Evolutionary conservation across 2,329 filamentous ascomycete genomes (phyloP), one percentile per base, ranked within the genome.

Genomic region (Acrocalymma vagum): DNA sequence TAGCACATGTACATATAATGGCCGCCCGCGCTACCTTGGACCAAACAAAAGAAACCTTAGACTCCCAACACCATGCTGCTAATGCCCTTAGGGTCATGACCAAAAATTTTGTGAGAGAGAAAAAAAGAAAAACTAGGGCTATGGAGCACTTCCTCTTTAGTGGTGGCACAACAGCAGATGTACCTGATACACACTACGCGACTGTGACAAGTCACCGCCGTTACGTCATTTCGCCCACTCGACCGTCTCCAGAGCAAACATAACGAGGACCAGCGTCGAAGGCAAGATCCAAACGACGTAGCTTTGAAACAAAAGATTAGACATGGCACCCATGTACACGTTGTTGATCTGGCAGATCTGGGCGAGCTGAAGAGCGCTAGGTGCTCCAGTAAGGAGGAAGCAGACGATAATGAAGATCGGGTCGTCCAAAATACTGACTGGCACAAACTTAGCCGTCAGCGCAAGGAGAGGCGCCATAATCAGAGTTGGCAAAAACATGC

Each of bases 261-360:
- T 87, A 38, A 99, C 94, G 28, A 97, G 80, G 23, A 95, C 65
- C 27, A 99, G 80, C 2, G 94, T 99, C 25, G 90, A 96, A 2
- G 94, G 94, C 34, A 99, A 80, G 56, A 99, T 97, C 90, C 91
- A 96, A 51, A 96, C 86, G 45, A 99, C 90, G 65, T 95, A 95
- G 73, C 93, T 96, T 76, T 96, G 93, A 77, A 97, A 96, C 34
- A 97, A 74, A 41, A 99, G 80, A 68, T 84, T 88, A 48, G 89
- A 88, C 92, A 99, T 97, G 32, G 94, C 90, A 13, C 87, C 84
- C 77, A 97, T 93, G 70, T 90, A 99, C 8, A 99, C 94, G 50
- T 87, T 87, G 72, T 99, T 99, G 74, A 97, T 88, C 78, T 97
- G 94, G 74, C 94, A 99, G 47, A 99, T 99, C 74, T 99, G 94